These are phyloP conservation scores for Beta macrorhiza DNA, from an alignment of 179 eudicot species.

Conservation along the genomic window DNA sequence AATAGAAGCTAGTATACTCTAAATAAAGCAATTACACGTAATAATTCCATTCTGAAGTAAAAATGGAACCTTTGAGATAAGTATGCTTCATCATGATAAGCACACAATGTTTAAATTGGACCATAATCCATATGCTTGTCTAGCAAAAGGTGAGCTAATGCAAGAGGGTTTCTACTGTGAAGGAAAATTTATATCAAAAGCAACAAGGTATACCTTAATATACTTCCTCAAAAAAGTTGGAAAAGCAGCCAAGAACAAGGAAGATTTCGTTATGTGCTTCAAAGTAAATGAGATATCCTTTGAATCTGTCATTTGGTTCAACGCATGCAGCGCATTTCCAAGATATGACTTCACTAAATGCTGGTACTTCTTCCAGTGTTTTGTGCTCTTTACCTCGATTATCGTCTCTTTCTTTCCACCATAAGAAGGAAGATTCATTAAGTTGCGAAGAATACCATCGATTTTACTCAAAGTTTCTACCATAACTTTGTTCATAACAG, in stretches of 20 bases:
- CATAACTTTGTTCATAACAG: slow-evolving; percentile 86
- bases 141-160: neutral
- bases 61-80: neutral
- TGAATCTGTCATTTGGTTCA: slow-evolving; percentile 93
- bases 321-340: slow-evolving; percentile 83
- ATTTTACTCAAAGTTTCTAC: slow-evolving; percentile 74
- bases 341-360: slow-evolving; percentile 90
- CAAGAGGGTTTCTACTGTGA: neutral
- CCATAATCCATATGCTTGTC: neutral
- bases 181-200: neutral
- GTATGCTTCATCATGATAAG: neutral
- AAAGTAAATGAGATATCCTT: slow-evolving; percentile 79
- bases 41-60: neutral
- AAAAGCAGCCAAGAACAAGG: slow-evolving; percentile 87
- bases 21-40: neutral
- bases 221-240: slow-evolving; percentile 86
- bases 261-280: slow-evolving; percentile 63
- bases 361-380: slow-evolving; percentile 72
- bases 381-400: slow-evolving; percentile 51
- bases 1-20: neutral
- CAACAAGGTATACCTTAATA: slow-evolving; percentile 59
- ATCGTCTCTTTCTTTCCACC: slow-evolving; percentile 84
- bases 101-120: neutral
- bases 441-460: slow-evolving; percentile 68
- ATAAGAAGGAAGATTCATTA: slow-evolving; percentile 69